Evolutionary conservation across 2,329 filamentous ascomycete species (phyloP).

Genomic region (Dothideomycetes sp.): DNA sequence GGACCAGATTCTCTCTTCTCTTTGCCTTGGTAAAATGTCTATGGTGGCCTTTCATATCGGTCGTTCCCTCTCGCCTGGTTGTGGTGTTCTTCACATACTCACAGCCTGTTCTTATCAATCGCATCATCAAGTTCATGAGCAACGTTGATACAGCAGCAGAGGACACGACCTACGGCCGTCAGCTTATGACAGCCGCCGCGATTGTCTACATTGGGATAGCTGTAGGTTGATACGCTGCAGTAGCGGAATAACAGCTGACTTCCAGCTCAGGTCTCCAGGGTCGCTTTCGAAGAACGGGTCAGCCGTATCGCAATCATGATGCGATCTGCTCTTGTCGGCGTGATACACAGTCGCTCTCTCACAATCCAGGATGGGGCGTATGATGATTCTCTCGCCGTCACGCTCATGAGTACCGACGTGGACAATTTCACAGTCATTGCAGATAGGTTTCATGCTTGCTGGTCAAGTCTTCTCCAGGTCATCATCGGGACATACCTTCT

Average conservation of each 20-base stretch:
- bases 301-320: slow-evolving; percentile 2
- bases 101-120: slow-evolving; percentile 2
- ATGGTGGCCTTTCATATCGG: neutral
- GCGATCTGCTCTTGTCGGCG: neutral
- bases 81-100: slow-evolving; percentile 1
- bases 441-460: slow-evolving; percentile 9
- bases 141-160: neutral
- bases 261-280: no score
- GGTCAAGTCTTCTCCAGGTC: slow-evolving; percentile 8
- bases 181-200: neutral
- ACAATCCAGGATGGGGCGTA: neutral
- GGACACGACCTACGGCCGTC: neutral
- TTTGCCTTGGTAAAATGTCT: neutral
- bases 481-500: slow-evolving; percentile 4
- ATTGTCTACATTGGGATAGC: slow-evolving; percentile 2
- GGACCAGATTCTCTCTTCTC: neutral
- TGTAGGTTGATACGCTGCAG: neutral
- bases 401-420: slow-evolving; percentile 5
- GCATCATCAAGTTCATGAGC: neutral
- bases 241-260: neutral
- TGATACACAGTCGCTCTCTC: neutral
- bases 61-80: neutral
- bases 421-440: slow-evolving; percentile 4
- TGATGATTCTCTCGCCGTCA: slow-evolving; percentile 2
- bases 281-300: no score